Evolutionary conservation across 345 rosid genomes (phyloP), one percentile per base, ranked within the genome.

Genomic region (Erodium maritimum): DNA sequence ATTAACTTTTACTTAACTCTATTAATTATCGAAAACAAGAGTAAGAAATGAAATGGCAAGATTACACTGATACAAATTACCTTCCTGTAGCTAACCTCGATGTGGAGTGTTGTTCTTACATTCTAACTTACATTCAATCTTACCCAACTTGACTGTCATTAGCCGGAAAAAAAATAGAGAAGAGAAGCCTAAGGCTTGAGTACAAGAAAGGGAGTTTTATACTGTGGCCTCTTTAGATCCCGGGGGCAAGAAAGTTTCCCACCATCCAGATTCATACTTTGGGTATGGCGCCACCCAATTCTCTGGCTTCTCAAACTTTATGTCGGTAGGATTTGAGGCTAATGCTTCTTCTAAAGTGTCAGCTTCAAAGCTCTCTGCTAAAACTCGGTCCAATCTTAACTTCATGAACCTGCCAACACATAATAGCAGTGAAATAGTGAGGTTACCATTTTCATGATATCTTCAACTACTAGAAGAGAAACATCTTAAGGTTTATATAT

Each of bases 261-360:
- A 91, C 98, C 98, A 91, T 17, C 96, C 95, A 67, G 29, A 81
- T 61, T 88, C 91, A 29, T 91, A 91, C 79, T 91, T 91, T 0
- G 90, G 77, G 70, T 91, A 91, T 12, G 98, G 98, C 5, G 98
- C 98, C 58, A 77, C 76, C 98, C 98, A 91, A 19, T 81, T 86
- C 53, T 79, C 79, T 20, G 94, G 96, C 79, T 91, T 67, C 59
- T 79, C 91, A 55, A 91, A 91, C 78, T 83, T 75, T 4, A 91
- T 20, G 33, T 69, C 70, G 16, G 84, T 59, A 21, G 94, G 91
- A 69, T 73, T 88, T 9, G 82, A 84, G 25, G 93, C 95, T 64
- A 91, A 74, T 4, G 94, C 96, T 75, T 91, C 94, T 73, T 83
- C 88, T 5, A 76, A 61, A 65, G 77, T 71, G 16, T 63, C 80